Evolutionary conservation across 2,329 filamentous ascomycete genomes (phyloP), one percentile per base, ranked within the genome.

Genomic region (Phialemonium atrogriseum): DNA sequence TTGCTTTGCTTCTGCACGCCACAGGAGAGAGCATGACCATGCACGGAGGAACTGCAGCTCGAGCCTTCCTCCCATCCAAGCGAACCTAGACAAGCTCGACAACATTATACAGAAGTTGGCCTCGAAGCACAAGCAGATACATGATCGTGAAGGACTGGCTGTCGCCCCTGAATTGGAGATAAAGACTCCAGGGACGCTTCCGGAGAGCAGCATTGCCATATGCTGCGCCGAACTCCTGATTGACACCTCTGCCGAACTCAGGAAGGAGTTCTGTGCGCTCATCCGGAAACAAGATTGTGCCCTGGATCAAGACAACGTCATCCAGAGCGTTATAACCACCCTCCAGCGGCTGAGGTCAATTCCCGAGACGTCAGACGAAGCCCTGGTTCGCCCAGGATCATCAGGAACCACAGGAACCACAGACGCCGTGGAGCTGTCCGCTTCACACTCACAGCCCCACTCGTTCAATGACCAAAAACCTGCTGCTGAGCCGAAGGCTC

Each of bases 191-290:
- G 48, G 54, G 25, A 23, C 46, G 9, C 38, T 54, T 5, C 43
- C 54, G 11, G 4, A 52, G 17, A 12, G 53, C 17, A 46, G 52
- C 7, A 42, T 57, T 17, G 46, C 56, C 3, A 51, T 60, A 4
- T 77, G 72, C 45, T 76, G 72, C 38, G 50, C 59, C 4, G 60
- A 64, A 29, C 54, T 76, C 13, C 44, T 54, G 12, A 39, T 58
- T 6, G 68, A 76, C 37, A 59, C 65, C 8, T 60, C 60, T 3
- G 51, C 62, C 14, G 64, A 68, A 38, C 50, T 76, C 9, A 56
- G 64, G 13, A 54, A 51, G 28, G 58, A 55, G 7, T 75, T 75
- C 38, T 76, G 71, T 42, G 56, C 63, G 3, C 46, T 73, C 3
- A 52, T 60, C 5, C 58, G 69, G 40, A 56, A 51, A 30, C 51